Conservation (phyloP, 495 filamentous ascomycete genomes). For the Xylaria castorea region DNA sequence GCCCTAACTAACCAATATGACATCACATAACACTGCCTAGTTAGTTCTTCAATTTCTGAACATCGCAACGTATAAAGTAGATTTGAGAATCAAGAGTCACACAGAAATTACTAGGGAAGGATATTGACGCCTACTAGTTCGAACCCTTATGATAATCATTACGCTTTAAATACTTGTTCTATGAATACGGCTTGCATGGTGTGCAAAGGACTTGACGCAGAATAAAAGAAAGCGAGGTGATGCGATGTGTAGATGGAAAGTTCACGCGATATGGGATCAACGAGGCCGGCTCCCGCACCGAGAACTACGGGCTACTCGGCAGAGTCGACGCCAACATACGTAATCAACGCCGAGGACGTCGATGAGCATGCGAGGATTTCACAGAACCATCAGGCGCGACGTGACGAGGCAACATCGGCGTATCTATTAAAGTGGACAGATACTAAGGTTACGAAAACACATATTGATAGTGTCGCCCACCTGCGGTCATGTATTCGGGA, state of each 20-base stretch:
- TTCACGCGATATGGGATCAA: not conserved
- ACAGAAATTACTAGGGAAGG: not conserved
- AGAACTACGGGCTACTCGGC: not conserved
- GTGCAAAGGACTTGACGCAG: not conserved
- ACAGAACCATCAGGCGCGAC: not conserved
- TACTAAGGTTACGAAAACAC: constrained; percentile 17
- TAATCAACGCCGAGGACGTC: not conserved
- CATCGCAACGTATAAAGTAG: not conserved
- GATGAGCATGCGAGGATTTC: not conserved
- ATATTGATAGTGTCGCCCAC: constrained; percentile 22
- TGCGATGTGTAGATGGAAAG: constrained; percentile 15
- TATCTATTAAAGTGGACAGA: constrained; percentile 34
- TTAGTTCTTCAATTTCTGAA: not conserved
- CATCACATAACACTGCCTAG: not conserved
- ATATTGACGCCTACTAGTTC: not conserved
- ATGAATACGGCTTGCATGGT: not conserved
- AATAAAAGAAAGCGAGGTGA: not conserved
- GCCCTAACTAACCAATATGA: constrained; percentile 1
- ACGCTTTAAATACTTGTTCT: not conserved
- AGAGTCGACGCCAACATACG: not conserved
- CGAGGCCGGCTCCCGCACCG: not conserved
- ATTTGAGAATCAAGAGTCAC: not conserved
- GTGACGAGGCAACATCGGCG: not conserved
- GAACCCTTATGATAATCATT: too few species aligned
- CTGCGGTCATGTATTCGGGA: not conserved